Percentiles rank a stretch among this genome's conserved stretches.
Conservation (phyloP, 2,329 filamentous ascomycete genomes). For the Ophiostoma sp. region DNA sequence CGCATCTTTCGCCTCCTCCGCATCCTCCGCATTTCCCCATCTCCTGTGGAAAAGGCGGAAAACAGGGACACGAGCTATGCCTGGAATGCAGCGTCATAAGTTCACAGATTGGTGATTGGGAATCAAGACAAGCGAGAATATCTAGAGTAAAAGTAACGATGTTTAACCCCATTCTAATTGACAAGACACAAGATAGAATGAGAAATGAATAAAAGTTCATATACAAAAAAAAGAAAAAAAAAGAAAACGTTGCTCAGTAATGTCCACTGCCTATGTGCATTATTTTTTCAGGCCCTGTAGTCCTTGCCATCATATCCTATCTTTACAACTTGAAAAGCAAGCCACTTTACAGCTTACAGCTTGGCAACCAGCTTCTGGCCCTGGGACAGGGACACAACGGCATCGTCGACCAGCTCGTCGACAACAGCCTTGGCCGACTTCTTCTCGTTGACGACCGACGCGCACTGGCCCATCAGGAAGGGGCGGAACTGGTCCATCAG, state of each 20-base stretch:
- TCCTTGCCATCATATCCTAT: not conserved
- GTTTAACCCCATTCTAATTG: not conserved
- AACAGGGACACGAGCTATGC: not conserved
- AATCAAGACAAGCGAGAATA: not conserved
- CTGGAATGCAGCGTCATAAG: not conserved
- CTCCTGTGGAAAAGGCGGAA: not conserved
- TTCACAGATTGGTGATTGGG: not conserved
- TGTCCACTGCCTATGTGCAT: slow-evolving; percentile 10
- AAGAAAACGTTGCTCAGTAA: not conserved
- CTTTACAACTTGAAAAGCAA: not conserved
- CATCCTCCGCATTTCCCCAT: slow-evolving; percentile 7
- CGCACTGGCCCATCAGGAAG: slow-evolving; percentile 95
- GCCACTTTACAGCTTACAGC: slow-evolving; percentile 63
- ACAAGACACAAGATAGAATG: not conserved
- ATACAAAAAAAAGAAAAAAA: slow-evolving; percentile 12
- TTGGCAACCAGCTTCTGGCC: slow-evolving; percentile 68
- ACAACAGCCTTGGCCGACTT: slow-evolving; percentile 89
- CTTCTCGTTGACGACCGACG: slow-evolving; percentile 89
- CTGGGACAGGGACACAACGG: slow-evolving; percentile 67
- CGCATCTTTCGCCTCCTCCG: slow-evolving; percentile 5
- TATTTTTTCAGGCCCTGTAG: slow-evolving; percentile 2
- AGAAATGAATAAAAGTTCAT: not conserved
- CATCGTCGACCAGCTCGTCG: slow-evolving; percentile 88
- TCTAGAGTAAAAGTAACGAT: not conserved
- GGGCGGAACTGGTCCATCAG: slow-evolving; percentile 88